Evolutionary conservation across 2,329 filamentous ascomycete genomes (phyloP).

Genomic region (Pseudonectria buxi): DNA sequence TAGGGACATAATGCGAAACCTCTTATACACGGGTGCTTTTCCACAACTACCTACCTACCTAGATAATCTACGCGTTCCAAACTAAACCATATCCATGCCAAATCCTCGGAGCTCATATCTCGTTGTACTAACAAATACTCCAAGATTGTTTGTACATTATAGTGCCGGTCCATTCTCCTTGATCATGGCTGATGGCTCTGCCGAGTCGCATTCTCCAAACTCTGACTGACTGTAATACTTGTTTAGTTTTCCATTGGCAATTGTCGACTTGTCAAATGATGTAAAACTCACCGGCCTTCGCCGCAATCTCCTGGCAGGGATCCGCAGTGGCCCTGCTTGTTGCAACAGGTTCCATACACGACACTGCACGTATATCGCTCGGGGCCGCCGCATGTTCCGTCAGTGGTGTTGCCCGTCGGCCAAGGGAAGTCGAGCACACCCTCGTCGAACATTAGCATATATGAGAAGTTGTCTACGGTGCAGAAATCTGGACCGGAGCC

Average conservation of each 20-base stretch:
- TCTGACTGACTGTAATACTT: not conserved
- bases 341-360: conserved; percentile 7
- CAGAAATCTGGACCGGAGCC: conserved; percentile 20
- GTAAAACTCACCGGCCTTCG: not conserved
- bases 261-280: not conserved
- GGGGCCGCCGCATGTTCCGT: conserved; percentile 3
- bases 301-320: conserved; percentile 2
- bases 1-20: too few species aligned
- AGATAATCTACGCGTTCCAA: too few species aligned
- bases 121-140: too few species aligned
- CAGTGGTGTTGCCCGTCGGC: conserved; percentile 1
- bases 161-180: too few species aligned
- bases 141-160: too few species aligned
- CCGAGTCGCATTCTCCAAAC: conserved; percentile 1
- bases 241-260: not conserved
- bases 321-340: conserved; percentile 3
- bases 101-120: too few species aligned
- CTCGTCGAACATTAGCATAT: too few species aligned
- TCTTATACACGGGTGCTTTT: too few species aligned
- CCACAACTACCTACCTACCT: too few species aligned
- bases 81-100: too few species aligned
- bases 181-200: too few species aligned
- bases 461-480: conserved; percentile 1
- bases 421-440: conserved; percentile 4
- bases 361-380: conserved; percentile 1